Base-by-base conservation (phyloP, 2,329 filamentous ascomycete genomes). In the Eutypella sp. region DNA sequence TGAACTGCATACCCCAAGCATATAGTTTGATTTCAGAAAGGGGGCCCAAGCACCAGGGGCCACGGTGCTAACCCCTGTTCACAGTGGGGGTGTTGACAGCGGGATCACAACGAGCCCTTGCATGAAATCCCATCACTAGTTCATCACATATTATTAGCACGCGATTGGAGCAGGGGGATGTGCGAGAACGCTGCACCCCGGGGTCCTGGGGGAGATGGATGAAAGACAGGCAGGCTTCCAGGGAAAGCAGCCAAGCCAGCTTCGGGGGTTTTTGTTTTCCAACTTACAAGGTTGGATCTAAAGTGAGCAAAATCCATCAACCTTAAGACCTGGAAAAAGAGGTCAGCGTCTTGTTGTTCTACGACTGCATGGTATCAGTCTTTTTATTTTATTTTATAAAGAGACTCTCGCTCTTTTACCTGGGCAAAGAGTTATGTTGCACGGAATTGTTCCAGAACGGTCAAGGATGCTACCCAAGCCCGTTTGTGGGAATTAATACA, bases 1-100 rank as follows among this genome's bases (percentile, higher is more conserved):
- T 47, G 38, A 27, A 38, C 31, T 44, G 40, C 47, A 44, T 40
- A 41, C 42, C 46, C 27, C 23, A 27, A 27, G 47, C 47, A 46
- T 49, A 50, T 43, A 39, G n/a, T 22, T 49, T 48, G 47, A 53
- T 53, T 39, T 44, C 46, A 49, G 42, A 34, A 46, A 49, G 53
- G 48, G n/a, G 51, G 45, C 55, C 47, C 46, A 54, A 50, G 51
- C 48, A 27, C 49, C 25, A 40, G 39, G 36, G 45, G 47, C 50
- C 42, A 47, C 46, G 42, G 47, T 42, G 15, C 19, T 6, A 18
- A 44, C 47, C 52, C 55, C 51, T 55, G 52, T 52, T 51, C 42
- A 31, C 46, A 49, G 46, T 53, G 51, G 48, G 41, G 52, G 20
- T 22, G 19, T n/a, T 16, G 36, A 39, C 5, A n/a, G 36, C 15